Base-by-base conservation (phyloP, 2,329 filamentous ascomycete genomes). In the Penicillium sp. region DNA sequence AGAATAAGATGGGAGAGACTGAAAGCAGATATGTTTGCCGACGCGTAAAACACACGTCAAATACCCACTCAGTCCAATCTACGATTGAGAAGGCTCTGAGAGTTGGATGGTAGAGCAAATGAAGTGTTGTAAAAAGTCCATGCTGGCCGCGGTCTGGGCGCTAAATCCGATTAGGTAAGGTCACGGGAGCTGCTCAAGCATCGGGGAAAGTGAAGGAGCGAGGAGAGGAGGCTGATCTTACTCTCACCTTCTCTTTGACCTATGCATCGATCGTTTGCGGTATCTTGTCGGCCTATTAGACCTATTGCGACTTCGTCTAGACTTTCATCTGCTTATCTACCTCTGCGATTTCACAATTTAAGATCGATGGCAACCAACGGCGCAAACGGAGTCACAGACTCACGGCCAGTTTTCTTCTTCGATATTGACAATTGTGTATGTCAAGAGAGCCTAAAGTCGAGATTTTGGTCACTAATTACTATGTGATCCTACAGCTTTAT, bases 391-490 rank as follows among this genome's bases (percentile, higher is more conserved):
- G 48, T 50, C 45, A 46, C 53, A 52, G 70, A 75, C 56, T 58
- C 63, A 53, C 67, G 79, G 54, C 75, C 77, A 2, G 75, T 87
- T 19, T 79, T 83, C 67, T 83, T 81, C 69, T 97, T 96, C 65
- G 93, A 98, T 67, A 97, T 98, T 64, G 93, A 98, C 76, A 98
- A 98, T 66, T 98, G 94, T 71, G 80, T 83, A 75, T 56, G 79
- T 73, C 13, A 39, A 26, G 13, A 19, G 12, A 29, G n/a, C 6
- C 2, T 8, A 24, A 19, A 22, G n/a, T 26, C 37, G 2, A 17
- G 7, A n/a, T 45, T 13, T 7, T 6, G 28, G 22, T 17, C 17
- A 15, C 26, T 34, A 35, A 51, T 12, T 28, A 12, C 15, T 33
- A 10, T n/a, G 17, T 10, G 10, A 22, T 37, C 15, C 21, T 24